These are phyloP conservation scores for Boletus mariae DNA, from an alignment of 1,284 basidiomycete genomes.

Conservation along the genomic window DNA sequence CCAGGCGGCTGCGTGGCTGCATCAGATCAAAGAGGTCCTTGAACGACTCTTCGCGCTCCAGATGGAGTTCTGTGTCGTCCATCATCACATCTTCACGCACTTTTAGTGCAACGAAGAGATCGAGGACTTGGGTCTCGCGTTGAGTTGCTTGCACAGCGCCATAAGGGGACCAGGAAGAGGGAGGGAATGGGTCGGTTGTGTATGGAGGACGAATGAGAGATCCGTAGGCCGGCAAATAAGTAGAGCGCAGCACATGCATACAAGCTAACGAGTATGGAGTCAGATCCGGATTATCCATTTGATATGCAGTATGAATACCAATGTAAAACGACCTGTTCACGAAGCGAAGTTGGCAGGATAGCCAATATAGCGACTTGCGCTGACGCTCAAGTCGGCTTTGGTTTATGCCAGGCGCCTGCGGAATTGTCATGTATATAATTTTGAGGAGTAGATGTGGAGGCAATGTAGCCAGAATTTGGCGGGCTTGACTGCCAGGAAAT, in stretches of 20 bases:
- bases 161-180: conserved; percentile 29
- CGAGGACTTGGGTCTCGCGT: conserved; percentile 69
- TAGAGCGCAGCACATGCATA: conserved; percentile 75
- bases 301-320: conserved; percentile 38
- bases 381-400: conserved; percentile 47
- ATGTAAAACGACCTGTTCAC: conserved; percentile 64
- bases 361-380: conserved; percentile 65
- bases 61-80: conserved; percentile 68
- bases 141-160: conserved; percentile 38
- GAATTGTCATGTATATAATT: conserved; percentile 60
- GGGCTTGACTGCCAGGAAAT: conserved; percentile 27
- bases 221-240: conserved; percentile 64
- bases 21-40: conserved; percentile 71
- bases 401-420: conserved; percentile 38
- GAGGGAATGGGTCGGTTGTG: conserved; percentile 72
- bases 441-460: conserved; percentile 59
- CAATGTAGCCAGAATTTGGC: conserved; percentile 37
- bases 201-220: conserved; percentile 61
- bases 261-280: conserved; percentile 44
- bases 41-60: conserved; percentile 68
- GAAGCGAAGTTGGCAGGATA: conserved; percentile 57
- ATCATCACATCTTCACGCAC: conserved; percentile 71
- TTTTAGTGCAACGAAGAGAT: conserved; percentile 73
- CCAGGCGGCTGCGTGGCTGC: conserved; percentile 66
- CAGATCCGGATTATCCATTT: conserved; percentile 3